Base-by-base conservation (phyloP, 2,329 filamentous ascomycete genomes). In the Hypomyces perniciosus region DNA sequence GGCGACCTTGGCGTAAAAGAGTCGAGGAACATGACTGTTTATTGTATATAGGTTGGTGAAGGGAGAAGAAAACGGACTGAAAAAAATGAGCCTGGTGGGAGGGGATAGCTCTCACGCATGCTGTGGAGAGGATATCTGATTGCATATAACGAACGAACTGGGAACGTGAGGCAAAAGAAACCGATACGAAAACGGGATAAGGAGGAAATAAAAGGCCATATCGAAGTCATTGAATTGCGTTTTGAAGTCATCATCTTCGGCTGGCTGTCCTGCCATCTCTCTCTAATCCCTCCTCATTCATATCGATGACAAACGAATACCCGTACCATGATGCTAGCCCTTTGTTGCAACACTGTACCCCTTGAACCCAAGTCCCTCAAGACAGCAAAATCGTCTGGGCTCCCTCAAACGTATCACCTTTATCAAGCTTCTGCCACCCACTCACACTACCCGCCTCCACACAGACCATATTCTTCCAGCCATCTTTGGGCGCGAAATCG, bases 401-500 rank as follows among this genome's bases (percentile, higher is more conserved):
- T 6, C 81, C 82, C 66, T 84, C 78, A 61, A 81, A 82, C 2
- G 79, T 76, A 59, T 85, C 83, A 2, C 90, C 90, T 42, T 84
- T 83, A 67, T 97, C 93, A 59, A 97, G 74, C 59, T 83, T 88
- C 71, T 86, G 85, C 88, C 89, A 97, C 5, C 77, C 81, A 58
- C 80, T 78, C 13, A 97, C 92, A 8, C 84, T 80, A 9, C 93
- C 93, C 2, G 92, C 88, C 76, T 99, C 93, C 46, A 97, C 81
- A 65, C 93, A 97, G 40, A 99, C 75, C 89, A 97, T 96, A 53
- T 90, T 82, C 76, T 89, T 89, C 76, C 86, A 97, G 35, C 88
- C 93, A 48, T 91, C 87, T 64, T 95, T 87, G 45, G 93, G 93
- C 52, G 79, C 80, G 66, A 97, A 96, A 69, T 99, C 93, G 47